Evolutionary conservation across 306 rosid genomes (phyloP), one percentile per base, ranked within the genome.

Genomic region (Delonix regia): DNA sequence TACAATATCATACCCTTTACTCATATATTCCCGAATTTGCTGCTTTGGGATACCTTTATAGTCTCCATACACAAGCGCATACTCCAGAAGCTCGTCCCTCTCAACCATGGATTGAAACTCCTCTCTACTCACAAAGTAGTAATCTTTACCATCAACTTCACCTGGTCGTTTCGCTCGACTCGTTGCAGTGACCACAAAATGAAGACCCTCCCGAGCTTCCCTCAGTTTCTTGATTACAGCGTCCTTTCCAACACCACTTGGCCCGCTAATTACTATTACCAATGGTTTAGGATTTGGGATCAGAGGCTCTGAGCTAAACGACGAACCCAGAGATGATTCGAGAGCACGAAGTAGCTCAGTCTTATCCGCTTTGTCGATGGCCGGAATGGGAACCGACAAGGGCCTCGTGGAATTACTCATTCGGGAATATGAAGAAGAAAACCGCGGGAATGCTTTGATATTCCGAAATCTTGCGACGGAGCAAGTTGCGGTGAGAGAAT

Each of bases 181-280:
- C 18, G 99, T 96, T 51, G 92, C 96, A 1, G 99, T 96, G 21
- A 96, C 91, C 15, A 96, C 98, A 65, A 96, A 96, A 61, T 91
- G 99, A 21, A 96, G 82, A 48, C 78, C 74, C 9, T 81, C 82
- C 18, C 97, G 88, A 63, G 81, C 65, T 3, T 87, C 77, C 62
- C 88, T 88, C 66, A 96, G 89, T 62, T 83, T 81, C 9, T 77
- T 75, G 38, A 96, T 93, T 39, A 91, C 81, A 12, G 99, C 93
- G 83, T 96, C 99, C 59, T 96, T 96, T 44, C 99, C 99, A 56
- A 93, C 99, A 4, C 99, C 99, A 77, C 98, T 93, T 7, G 99
- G 97, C 7, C 99, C 99, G 69, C 94, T 85, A 27, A 96, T 91
- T 6, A 96, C 96, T 49, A 96, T 38, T 63, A 96, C 70, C 61